phyloP scores from a whole-genome alignment of 192 early-diverging fungal species.

The Rhizophagus prolifer region DNA sequence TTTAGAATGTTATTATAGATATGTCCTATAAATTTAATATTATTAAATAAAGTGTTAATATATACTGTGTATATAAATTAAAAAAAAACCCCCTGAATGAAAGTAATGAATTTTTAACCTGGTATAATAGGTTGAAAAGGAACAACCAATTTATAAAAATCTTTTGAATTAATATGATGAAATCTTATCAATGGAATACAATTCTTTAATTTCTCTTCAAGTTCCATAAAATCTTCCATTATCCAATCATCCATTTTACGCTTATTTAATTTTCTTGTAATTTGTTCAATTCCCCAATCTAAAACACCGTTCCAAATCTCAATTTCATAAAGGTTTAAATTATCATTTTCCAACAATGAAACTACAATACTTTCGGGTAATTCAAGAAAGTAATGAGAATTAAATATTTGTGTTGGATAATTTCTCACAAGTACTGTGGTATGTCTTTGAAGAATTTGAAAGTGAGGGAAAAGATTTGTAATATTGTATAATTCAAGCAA shows the following conservation, averaged over 20 bases:
- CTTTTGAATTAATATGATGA: not conserved
- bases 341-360: not conserved
- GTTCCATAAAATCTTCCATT: not conserved
- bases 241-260: not conserved
- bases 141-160: not conserved
- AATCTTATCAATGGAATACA: conserved; percentile 1
- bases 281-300: conserved; percentile 2
- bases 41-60: not conserved
- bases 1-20: not conserved
- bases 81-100: too few relatives aligned
- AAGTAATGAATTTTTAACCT: not conserved
- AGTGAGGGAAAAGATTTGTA: not conserved
- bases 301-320: not conserved
- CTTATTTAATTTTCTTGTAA: too few relatives aligned
- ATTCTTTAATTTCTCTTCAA: not conserved
- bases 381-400: not conserved
- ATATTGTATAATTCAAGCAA: not conserved
- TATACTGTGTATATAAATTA: too few relatives aligned
- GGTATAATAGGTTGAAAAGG: conserved; percentile 1
- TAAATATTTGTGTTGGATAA: not conserved
- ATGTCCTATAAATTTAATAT: too few relatives aligned
- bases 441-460: not conserved
- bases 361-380: not conserved
- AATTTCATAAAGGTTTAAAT: not conserved
- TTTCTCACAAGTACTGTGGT: not conserved